A percentile compares a stretch with the other conserved stretches of the same genome.
Conservation (phyloP, 139 green algal genomes). For the Closterium sp. region DNA sequence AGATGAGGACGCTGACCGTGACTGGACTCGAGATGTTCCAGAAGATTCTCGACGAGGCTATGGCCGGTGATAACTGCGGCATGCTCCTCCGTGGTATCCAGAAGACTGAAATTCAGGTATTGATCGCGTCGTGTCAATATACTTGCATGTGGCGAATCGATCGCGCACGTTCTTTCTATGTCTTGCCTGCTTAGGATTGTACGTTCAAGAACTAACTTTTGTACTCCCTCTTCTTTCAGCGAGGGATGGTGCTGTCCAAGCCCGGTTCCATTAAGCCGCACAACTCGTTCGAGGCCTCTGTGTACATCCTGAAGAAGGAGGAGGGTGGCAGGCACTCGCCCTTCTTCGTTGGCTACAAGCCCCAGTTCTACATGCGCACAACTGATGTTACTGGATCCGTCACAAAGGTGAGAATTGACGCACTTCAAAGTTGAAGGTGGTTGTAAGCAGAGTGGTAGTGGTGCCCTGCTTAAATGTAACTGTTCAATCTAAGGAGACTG, state of each 20-base stretch:
- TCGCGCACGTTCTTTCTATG: too few relatives aligned
- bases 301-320: constrained; percentile 94
- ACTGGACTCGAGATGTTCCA: constrained; percentile 97
- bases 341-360: constrained; percentile 93
- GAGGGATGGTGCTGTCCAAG: constrained; percentile 73
- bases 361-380: constrained; percentile 92
- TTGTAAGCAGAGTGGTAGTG: not conserved
- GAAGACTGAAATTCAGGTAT: constrained; percentile 46
- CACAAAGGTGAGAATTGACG: not conserved
- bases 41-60: constrained; percentile 81
- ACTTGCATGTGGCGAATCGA: too few relatives aligned
- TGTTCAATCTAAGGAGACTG: not conserved
- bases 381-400: constrained; percentile 89
- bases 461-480: not conserved
- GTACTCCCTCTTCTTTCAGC: too few relatives aligned
- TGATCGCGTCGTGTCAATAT: not conserved
- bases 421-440: not conserved
- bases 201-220: too few relatives aligned
- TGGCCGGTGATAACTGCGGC: constrained; percentile 44
- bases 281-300: constrained; percentile 74
- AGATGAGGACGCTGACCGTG: constrained; percentile 68
- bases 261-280: constrained; percentile 79
- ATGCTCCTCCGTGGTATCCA: constrained; percentile 49
- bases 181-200: too few relatives aligned
- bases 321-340: constrained; percentile 95